Percentiles rank a stretch among this genome's conserved stretches.
Evolutionary conservation across 805 yeast genomes (phyloP).

Genomic region (Saccharomycopsis javanensis): DNA sequence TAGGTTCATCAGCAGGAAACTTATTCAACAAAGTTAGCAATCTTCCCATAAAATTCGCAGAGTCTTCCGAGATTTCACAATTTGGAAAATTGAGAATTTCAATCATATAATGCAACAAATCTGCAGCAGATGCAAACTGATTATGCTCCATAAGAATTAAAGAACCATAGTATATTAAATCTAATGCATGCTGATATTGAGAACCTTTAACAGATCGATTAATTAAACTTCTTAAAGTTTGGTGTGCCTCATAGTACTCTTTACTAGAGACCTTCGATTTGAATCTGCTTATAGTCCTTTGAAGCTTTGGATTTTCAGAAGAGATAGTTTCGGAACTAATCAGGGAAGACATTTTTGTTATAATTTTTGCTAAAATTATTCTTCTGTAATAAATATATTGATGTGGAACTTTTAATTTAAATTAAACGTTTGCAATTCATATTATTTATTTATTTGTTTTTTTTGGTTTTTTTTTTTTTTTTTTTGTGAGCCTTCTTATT

Average conservation of each 20-base stretch:
- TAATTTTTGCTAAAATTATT: neutral
- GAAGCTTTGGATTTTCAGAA: slow-evolving; percentile 33
- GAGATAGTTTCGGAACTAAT: slow-evolving; percentile 5
- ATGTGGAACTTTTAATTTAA: too few relatives aligned
- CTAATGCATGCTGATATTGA: slow-evolving; percentile 61
- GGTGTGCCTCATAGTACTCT: slow-evolving; percentile 91
- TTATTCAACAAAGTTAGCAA: slow-evolving; percentile 33
- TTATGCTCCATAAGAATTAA: slow-evolving; percentile 54
- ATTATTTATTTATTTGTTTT: too few relatives aligned
- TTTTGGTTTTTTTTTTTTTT: too few relatives aligned
- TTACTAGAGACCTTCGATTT: slow-evolving; percentile 58
- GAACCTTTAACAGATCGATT: slow-evolving; percentile 69
- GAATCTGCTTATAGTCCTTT: slow-evolving; percentile 55
- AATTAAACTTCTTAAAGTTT: slow-evolving; percentile 81
- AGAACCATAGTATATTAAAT: slow-evolving; percentile 63
- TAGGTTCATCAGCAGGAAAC: slow-evolving; percentile 45
- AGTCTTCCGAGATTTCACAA: slow-evolving; percentile 29
- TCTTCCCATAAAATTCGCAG: slow-evolving; percentile 25
- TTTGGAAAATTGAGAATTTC: slow-evolving; percentile 45
- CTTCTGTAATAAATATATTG: too few relatives aligned
- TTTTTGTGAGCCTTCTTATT: too few relatives aligned
- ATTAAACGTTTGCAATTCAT: too few relatives aligned
- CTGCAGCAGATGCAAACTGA: slow-evolving; percentile 76
- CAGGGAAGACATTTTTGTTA: neutral
- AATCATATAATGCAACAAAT: slow-evolving; percentile 61